Evolutionary conservation across 192 early-diverging fungal species (phyloP).

Genomic region (Backusella liffmaniae): DNA sequence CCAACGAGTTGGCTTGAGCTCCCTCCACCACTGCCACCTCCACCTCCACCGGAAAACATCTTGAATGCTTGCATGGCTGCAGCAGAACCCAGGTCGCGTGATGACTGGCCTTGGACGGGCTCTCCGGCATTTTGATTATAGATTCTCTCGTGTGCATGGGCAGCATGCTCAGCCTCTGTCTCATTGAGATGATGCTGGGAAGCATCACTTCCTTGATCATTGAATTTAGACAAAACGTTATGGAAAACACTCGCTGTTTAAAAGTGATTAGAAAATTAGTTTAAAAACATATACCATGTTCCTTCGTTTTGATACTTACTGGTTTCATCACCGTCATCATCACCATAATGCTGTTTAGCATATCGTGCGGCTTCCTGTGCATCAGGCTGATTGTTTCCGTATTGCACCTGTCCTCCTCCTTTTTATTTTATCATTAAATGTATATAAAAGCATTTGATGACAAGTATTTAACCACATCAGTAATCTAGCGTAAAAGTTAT

Average conservation of each 20-base stretch:
- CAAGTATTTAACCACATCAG: background rate
- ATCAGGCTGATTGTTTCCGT: constrained; percentile 8
- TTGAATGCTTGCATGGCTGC: constrained; percentile 38
- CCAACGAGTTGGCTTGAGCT: constrained; percentile 26
- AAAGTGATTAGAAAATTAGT: background rate
- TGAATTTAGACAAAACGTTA: constrained; percentile 19
- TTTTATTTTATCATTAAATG: background rate
- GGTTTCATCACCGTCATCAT: background rate
- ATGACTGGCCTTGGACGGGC: constrained; percentile 15
- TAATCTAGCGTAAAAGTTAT: background rate
- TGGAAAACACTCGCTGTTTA: constrained; percentile 12
- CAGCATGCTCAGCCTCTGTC: constrained; percentile 19
- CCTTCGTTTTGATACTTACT: constrained; percentile 9
- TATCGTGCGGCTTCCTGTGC: constrained; percentile 23
- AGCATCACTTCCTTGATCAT: constrained; percentile 6
- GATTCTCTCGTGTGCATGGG: constrained; percentile 25
- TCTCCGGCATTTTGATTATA: constrained; percentile 24
- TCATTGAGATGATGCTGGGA: constrained; percentile 14
- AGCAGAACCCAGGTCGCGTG: constrained; percentile 31
- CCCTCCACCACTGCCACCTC: constrained; percentile 13
- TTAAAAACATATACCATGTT: background rate
- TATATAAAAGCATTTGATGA: background rate
- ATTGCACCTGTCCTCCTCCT: background rate
- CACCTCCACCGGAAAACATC: constrained; percentile 25
- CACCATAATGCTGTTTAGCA: constrained; percentile 29